Evolutionary conservation across 1,284 basidiomycete species (phyloP).

Genomic region (Irpex sp.): DNA sequence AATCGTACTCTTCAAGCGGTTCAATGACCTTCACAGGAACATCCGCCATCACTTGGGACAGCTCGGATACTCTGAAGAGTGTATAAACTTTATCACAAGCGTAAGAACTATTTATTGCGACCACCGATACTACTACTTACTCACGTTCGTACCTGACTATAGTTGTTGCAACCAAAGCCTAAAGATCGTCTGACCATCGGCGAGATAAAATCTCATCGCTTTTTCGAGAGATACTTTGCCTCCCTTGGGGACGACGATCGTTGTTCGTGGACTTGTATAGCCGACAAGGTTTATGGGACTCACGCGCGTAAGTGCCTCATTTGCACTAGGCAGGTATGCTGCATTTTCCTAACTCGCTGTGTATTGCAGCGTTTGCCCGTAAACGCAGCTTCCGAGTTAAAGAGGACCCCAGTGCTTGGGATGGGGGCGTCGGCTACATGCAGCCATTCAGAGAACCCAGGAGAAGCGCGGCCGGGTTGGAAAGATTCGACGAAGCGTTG

Average conservation of each 20-base stretch:
- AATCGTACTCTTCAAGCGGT: neutral
- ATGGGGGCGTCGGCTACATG: too few species aligned
- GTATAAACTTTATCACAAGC: neutral
- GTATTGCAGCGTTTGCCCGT: neutral
- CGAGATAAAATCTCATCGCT: neutral
- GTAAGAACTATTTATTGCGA: neutral
- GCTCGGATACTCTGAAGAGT: neutral
- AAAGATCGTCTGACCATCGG: neutral
- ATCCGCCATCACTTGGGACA: neutral
- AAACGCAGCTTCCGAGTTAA: neutral
- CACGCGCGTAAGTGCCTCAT: neutral
- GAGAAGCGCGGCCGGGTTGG: neutral
- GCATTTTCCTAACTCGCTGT: too few species aligned
- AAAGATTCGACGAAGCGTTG: constrained; percentile 2
- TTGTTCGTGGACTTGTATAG: neutral
- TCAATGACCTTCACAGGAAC: neutral
- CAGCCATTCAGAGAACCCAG: too few species aligned
- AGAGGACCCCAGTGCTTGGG: neutral
- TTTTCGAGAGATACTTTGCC: neutral
- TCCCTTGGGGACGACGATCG: neutral
- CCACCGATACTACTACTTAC: neutral
- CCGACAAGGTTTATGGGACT: neutral
- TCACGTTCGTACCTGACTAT: neutral
- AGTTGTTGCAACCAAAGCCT: constrained; percentile 3
- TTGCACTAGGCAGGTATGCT: neutral